Evolutionary conservation across 176 grass and related monocot genomes (phyloP).

Genomic region (Leersia perrieri): DNA sequence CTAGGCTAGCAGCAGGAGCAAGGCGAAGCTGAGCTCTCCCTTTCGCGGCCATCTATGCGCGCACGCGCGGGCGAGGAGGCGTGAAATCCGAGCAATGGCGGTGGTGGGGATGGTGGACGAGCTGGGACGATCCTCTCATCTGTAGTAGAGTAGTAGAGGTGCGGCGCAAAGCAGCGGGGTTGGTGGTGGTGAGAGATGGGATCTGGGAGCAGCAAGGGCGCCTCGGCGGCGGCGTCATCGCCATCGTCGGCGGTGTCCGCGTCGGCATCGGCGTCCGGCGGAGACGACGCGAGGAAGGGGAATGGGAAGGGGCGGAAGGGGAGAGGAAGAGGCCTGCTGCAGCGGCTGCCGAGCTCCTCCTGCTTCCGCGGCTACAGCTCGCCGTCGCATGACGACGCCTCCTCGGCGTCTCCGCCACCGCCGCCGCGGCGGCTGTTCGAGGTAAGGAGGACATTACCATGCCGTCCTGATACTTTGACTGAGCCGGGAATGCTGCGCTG

Average conservation of each 20-base stretch:
- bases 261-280: neutral
- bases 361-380: conserved; percentile 63
- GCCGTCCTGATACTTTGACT: neutral
- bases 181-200: conserved; percentile 42
- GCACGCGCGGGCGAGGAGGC: conserved; percentile 24
- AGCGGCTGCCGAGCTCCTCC: conserved; percentile 55
- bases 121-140: conserved; percentile 26
- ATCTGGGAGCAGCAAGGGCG: conserved; percentile 78
- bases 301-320: conserved; percentile 33
- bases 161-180: neutral
- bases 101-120: neutral
- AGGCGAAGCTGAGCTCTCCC: neutral
- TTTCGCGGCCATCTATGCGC: conserved; percentile 7
- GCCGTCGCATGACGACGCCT: conserved; percentile 4
- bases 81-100: conserved; percentile 30
- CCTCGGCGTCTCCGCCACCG: conserved; percentile 1
- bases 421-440: neutral
- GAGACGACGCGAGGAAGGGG: conserved; percentile 6
- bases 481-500: neutral
- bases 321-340: conserved; percentile 28
- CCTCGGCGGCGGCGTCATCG: conserved; percentile 19
- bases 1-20: conserved; percentile 14
- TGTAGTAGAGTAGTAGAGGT: conserved; percentile 13
- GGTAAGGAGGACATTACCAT: neutral
- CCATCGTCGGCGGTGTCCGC: neutral